These are phyloP conservation scores for Hirsutella minnesotensis DNA, from an alignment of 2,329 filamentous ascomycete species.

Conservation along the genomic window DNA sequence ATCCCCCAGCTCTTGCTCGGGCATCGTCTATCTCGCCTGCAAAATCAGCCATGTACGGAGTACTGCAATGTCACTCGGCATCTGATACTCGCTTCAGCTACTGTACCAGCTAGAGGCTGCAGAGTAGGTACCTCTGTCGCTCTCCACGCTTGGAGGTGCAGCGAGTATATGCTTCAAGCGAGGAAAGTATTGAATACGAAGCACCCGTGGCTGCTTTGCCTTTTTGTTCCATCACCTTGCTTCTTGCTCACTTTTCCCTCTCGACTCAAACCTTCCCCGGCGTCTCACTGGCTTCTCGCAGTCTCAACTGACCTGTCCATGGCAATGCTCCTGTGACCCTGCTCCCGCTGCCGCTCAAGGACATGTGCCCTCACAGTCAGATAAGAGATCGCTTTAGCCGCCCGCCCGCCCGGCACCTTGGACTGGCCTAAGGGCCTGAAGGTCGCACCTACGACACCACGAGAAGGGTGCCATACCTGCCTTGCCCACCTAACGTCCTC, in stretches of 20 bases:
- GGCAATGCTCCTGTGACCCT: conserved; percentile 5
- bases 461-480: neutral
- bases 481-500: neutral
- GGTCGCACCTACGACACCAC: neutral
- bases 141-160: no score
- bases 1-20: no score
- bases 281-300: no score
- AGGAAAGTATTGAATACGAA: no score
- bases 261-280: no score
- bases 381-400: neutral
- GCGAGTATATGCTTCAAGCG: no score
- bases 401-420: neutral
- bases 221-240: neutral
- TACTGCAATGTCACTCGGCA: no score
- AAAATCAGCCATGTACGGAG: no score
- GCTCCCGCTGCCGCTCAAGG: conserved; percentile 2
- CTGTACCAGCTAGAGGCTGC: no score
- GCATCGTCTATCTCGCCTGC: no score
- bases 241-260: neutral
- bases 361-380: conserved; percentile 4
- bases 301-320: neutral
- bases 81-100: no score
- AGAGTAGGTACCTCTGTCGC: no score
- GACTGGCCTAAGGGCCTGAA: neutral
- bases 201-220: neutral